Base-by-base conservation (phyloP, 2,329 filamentous ascomycete genomes). In the Trichoderma asperellum region DNA sequence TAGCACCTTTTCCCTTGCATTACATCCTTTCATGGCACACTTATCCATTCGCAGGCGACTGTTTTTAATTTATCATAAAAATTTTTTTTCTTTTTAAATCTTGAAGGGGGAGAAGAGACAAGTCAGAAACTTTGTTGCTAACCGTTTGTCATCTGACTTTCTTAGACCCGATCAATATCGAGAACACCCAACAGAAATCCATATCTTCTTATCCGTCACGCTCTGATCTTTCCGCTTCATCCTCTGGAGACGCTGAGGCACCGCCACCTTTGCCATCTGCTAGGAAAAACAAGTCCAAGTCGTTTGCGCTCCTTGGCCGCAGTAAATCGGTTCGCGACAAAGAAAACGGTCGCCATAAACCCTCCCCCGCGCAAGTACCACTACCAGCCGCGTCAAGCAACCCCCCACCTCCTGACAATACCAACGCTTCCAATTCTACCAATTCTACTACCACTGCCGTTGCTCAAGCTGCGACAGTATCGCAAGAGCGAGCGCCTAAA, bases 401-500 rank as follows among this genome's bases (percentile, higher is more conserved):
- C 57, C 73, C 74, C 60, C 72, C 78, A 52, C 40, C 74, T 5
- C 69, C 76, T 65, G 77, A 79, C 57, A 77, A 75, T 68, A 73
- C 74, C 40, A 43, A 43, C 40, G 3, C 40, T 43, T n/a, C 40
- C 18, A n/a, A 18, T 43, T 4, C 40, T 21, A 47, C 52, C 52
- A 56, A 43, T 40, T 12, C 35, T n/a, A 57, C 62, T 8, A 32
- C 62, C 21, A 18, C 35, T 12, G 71, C 77, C 10, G 74, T 79
- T 43, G 81, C 89, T 64, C 90, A 86, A 76, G 89, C 90, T 1
- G 87, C 91, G 11, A 88, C 91, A 1, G 79, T 89, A 40, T 86
- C 80, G 47, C 86, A 88, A 74, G 92, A 94, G 68, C 87, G 89
- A 73, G 85, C 89, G 3, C 89, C 90, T 74, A 87, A 88, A 73